Evolutionary conservation across 176 grass and related monocot genomes (phyloP).

Genomic region (Phoenix roebelenii): DNA sequence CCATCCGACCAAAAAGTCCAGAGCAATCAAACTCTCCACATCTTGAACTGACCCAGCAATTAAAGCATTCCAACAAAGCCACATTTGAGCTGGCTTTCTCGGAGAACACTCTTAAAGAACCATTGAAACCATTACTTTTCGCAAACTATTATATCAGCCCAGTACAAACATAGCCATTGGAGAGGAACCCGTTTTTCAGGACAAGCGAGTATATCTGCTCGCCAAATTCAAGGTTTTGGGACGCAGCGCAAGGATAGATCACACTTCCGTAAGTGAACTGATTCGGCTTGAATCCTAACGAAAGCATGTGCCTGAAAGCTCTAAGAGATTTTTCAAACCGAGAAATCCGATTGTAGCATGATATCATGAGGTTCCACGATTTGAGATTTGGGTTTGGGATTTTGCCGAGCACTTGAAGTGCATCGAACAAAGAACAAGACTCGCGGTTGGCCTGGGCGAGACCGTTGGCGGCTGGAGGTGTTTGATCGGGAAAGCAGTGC

Average conservation of each 20-base stretch:
- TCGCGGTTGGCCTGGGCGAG: not conserved
- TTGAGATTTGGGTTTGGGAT: conserved; percentile 13
- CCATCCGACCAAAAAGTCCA: conserved; percentile 42
- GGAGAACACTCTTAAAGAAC: conserved; percentile 33
- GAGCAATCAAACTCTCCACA: conserved; percentile 23
- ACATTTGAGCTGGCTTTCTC: conserved; percentile 22
- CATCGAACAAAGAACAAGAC: not conserved
- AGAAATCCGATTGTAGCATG: conserved; percentile 3
- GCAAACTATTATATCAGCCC: conserved; percentile 40
- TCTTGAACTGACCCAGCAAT: conserved; percentile 44
- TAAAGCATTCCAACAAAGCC: conserved; percentile 45
- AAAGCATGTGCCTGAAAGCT: conserved; percentile 16
- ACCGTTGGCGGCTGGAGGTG: not conserved
- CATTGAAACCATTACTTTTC: conserved; percentile 26
- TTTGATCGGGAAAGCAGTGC: not conserved
- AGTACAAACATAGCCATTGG: conserved; percentile 42
- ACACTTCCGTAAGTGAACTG: conserved; percentile 34
- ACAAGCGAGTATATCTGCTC: conserved; percentile 43
- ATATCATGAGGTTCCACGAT: conserved; percentile 1
- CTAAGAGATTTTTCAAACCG: conserved; percentile 24
- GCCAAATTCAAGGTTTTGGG: conserved; percentile 14
- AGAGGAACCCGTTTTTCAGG: conserved; percentile 39
- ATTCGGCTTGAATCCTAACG: conserved; percentile 16
- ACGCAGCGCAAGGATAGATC: conserved; percentile 24
- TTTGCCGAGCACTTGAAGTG: conserved; percentile 40